A percentile compares a stretch with the other conserved stretches of the same genome.
Conservation (phyloP, 208 protist genomes). For the Trypanosoma scelopori region DNA sequence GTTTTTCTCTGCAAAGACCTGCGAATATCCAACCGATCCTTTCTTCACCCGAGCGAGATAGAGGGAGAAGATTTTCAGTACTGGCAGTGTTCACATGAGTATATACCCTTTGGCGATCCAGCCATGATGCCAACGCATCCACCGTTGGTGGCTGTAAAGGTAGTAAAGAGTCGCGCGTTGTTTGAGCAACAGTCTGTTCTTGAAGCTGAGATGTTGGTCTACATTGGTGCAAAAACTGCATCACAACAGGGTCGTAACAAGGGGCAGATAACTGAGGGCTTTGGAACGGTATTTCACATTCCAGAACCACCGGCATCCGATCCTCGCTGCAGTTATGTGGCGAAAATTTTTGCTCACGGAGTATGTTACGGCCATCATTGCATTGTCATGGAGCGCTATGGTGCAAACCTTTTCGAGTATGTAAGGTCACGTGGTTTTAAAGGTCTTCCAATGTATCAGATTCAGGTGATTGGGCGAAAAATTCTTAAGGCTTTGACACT, state of each 20-base stretch:
- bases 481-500: slow-evolving; percentile 93
- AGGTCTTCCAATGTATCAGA: slow-evolving; percentile 82
- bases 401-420: slow-evolving; percentile 92
- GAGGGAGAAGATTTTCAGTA: slow-evolving; percentile 82
- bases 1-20: slow-evolving; percentile 88
- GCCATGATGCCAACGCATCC: slow-evolving; percentile 50
- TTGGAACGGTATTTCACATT: background rate
- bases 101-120: slow-evolving; percentile 74
- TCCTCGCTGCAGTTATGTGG: slow-evolving; percentile 56
- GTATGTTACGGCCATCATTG: slow-evolving; percentile 86
- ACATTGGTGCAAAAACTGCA: slow-evolving; percentile 65
- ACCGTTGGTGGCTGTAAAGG: slow-evolving; percentile 81
- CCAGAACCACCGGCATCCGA: slow-evolving; percentile 51
- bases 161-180: slow-evolving; percentile 75
- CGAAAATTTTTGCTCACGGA: slow-evolving; percentile 72
- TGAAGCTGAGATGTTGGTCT: slow-evolving; percentile 85
- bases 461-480: slow-evolving; percentile 85
- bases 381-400: slow-evolving; percentile 91
- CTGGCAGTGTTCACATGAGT: slow-evolving; percentile 81
- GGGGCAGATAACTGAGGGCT: background rate
- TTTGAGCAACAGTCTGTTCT: slow-evolving; percentile 78
- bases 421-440: slow-evolving; percentile 71
- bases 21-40: slow-evolving; percentile 62
- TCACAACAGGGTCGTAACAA: background rate
- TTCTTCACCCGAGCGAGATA: slow-evolving; percentile 66